Evolutionary conservation across 225 moss, liverwort and hornwort species (phyloP), one percentile per base, ranked within the genome.

Genomic region (Sphagnum contortum): DNA sequence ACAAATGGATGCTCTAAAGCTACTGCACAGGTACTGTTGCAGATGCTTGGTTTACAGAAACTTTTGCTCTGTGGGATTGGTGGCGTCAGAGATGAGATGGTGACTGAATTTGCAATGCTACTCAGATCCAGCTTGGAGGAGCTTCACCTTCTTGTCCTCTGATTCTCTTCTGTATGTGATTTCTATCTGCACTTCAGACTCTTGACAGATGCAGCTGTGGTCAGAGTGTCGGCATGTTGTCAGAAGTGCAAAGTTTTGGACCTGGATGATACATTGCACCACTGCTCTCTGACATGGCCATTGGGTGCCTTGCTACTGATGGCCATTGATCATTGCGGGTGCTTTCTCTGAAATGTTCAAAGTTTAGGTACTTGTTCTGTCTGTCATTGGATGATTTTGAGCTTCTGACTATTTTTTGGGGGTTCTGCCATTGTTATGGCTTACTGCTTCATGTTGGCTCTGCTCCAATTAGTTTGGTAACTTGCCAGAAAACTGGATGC

Each of bases 181-280:
- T 29, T 29, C 48, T 59, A 10, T 4, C 49, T 29, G 29, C 1
- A 1, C 29, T 5, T 10, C 66, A 74, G 57, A 67, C 57, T 49
- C 48, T 62, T 87, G 53, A 80, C 87, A 29, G 87, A 87, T 73
- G 69, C 12, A 5, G 77, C 77, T 12, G 57, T 87, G 29, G 49
- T 49, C 3, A 80, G 77, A 57, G 57, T 83, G n/a, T 70, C 82
- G n/a, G 48, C 75, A 12, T 82, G 77, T 70, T 83, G 83, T 71
- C 51, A 60, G 10, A 59, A 12, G 1, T 69, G 83, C n/a, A 77
- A 47, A 70, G 64, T 74, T 44, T 70, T 87, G 6, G 77, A 87
- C 66, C 62, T 80, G 48, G 63, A 77, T 64, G 54, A 71, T 47
- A n/a, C 75, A 14, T 71, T 80, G 0, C 48, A 52, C 45, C 29